Conservation (phyloP, 164 flowering plant genomes). For the Liriodendron chinense region DNA sequence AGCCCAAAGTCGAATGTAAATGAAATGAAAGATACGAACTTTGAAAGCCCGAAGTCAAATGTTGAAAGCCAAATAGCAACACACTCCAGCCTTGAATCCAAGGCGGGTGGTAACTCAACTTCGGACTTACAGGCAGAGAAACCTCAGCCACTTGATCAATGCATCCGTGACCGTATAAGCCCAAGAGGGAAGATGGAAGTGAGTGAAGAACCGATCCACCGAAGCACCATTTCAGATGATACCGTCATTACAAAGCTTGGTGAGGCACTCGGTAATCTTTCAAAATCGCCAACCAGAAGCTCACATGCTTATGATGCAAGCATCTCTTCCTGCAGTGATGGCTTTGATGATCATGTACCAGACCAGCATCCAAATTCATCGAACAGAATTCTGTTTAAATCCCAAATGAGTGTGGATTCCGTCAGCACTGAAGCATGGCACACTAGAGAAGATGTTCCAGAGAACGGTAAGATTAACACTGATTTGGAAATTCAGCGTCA, state of each 20-base stretch:
- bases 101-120: constrained; percentile 9
- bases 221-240: constrained; percentile 23
- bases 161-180: constrained; percentile 19
- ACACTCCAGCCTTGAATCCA: constrained; percentile 13
- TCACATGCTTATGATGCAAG: constrained; percentile 56
- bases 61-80: constrained; percentile 7
- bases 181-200: constrained; percentile 25
- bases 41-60: constrained; percentile 12
- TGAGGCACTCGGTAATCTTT: constrained; percentile 12
- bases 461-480: constrained; percentile 7
- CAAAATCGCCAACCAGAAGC: constrained; percentile 38
- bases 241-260: constrained; percentile 16
- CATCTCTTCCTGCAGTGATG: constrained; percentile 55
- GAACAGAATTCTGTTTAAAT: constrained; percentile 11
- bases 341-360: constrained; percentile 37
- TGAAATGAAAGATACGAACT: too few species aligned
- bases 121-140: constrained; percentile 21
- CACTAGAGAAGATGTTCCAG: constrained; percentile 18
- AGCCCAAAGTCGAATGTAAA: constrained; percentile 9
- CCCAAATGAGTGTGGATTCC: constrained; percentile 14
- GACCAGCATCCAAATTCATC: constrained; percentile 21
- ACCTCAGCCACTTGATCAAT: constrained; percentile 14
- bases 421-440: constrained; percentile 17
- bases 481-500: constrained; percentile 22
- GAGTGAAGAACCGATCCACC: constrained; percentile 15